Percentiles rank a stretch among this genome's conserved stretches.
Evolutionary conservation across 1,284 basidiomycete genomes (phyloP).

Genomic region (Melampsora larici-populina): DNA sequence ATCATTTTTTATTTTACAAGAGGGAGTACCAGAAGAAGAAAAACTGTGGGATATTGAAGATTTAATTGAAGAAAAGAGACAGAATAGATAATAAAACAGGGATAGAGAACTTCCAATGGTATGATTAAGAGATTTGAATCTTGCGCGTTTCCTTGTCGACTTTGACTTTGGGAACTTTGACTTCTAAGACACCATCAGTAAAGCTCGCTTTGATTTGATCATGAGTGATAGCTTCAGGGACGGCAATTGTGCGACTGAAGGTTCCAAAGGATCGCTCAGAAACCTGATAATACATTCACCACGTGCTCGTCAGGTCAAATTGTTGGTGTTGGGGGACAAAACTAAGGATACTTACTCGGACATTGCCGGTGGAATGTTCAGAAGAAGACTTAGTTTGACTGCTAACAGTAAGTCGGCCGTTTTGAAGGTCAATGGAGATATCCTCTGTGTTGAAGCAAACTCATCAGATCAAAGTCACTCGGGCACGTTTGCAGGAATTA

Average conservation of each 20-base stretch:
- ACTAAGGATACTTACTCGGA: neutral
- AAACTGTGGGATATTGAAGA: too few relatives aligned
- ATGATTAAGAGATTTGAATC: slow-evolving; percentile 13
- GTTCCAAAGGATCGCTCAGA: slow-evolving; percentile 32
- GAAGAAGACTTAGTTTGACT: neutral
- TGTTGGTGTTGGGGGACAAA: too few relatives aligned
- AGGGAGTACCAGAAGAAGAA: too few relatives aligned
- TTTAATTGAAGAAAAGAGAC: too few relatives aligned
- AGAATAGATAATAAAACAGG: too few relatives aligned
- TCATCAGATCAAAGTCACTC: neutral
- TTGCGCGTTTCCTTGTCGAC: neutral
- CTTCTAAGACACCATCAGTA: slow-evolving; percentile 19
- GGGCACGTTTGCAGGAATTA: neutral
- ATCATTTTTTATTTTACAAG: too few relatives aligned
- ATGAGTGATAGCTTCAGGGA: slow-evolving; percentile 4
- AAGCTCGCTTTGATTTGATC: slow-evolving; percentile 33
- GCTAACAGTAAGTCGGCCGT: slow-evolving; percentile 9
- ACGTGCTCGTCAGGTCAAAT: neutral
- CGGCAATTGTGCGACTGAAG: slow-evolving; percentile 8
- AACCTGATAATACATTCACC: neutral
- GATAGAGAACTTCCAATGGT: too few relatives aligned
- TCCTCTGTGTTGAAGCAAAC: slow-evolving; percentile 3
- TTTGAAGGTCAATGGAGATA: slow-evolving; percentile 19
- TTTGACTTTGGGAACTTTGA: slow-evolving; percentile 13
- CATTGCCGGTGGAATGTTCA: neutral